Base-by-base conservation (phyloP, 1,284 basidiomycete species). In the Sphaerobolus stellatus region DNA sequence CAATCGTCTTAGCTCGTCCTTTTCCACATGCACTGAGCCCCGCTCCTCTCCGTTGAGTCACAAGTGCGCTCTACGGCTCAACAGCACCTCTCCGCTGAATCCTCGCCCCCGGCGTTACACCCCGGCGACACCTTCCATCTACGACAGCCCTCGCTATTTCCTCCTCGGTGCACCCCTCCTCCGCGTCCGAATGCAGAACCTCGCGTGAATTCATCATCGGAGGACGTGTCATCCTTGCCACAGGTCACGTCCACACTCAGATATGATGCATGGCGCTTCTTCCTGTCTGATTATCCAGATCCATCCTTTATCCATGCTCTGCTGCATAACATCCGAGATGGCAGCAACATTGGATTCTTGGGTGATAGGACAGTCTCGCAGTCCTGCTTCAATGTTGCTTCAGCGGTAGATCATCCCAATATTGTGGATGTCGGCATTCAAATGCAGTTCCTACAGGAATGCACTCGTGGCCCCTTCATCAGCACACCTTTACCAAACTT, bases 311-410 rank as follows among this genome's bases (percentile, higher is more conserved):
- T 69, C 54, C 34, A 45, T 2, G 45, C 65, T 0, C 34, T 73
- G 33, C 31, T 67, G 9, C 59, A 68, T 40, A 71, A 71, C 45
- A 70, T 71, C 28, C 31, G 58, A 2, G 58, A 54, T 50, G 66
- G 71, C 36, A 64, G 65, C 18, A 65, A 66, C 47, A 61, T 71
- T 45, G 71, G 69, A 14, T 73, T 68, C 53, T 33, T 50, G 5
- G 64, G 66, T 16, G 43, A 55, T 24, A 22, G 25, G 1, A 18
- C 1, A 8, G 24, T 1, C 30, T 9, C 27, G 6, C 50, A 46
- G 24, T 25, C 13, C 27, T 52, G 40, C 50, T 43, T 5, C 43
- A 52, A 43, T 28, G 40, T 52, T 25, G 14, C n/a, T 18, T 46
- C 50, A 34, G 41, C 36, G 14, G 13, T 29, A 16, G 45, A 58